Base-by-base conservation (phyloP, 129 eudicot species). In the Ambrosia artemisiifolia region DNA sequence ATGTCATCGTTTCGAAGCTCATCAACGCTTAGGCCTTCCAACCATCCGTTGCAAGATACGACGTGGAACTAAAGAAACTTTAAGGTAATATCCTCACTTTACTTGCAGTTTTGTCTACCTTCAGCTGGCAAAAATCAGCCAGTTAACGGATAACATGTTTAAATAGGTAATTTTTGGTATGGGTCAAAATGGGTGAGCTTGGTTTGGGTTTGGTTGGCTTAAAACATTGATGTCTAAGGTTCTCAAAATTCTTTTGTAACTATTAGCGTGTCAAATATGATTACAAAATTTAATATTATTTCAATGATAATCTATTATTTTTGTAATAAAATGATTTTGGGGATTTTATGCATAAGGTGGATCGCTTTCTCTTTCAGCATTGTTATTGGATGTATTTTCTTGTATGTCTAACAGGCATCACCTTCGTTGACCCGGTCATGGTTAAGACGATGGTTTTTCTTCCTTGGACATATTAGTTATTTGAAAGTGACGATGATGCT, bases 1-100 rank as follows among this genome's bases (percentile, higher is more conserved):
- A 42, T 95, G 99, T 75, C 99, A 95, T 76, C 88, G 99, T 28
- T 95, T 76, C 66, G 99, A 95, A 83, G 99, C 99, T 74, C 99
- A 95, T 79, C 99, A 95, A 74, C 86, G 80, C 44, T 81, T 95
- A 64, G 99, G 97, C 33, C 90, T 95, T 32, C 95, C 97, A 54
- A 90, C 99, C 56, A 95, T 95, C 65, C 94, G 99, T 43, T 95
- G 99, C 83, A 95, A 95, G 82, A 74, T 95, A 75, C 96, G 99
- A 1, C 85, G 94, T 7, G 99, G 97, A 68, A 95, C 99, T 51
- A 95, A 90, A 83, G 99, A 91, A 80, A 95, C 99, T 32, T 73
- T 95, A 74, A 91, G 99, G 99, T 95, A 76, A 42, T 18, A 47
- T 56, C 17, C n/a, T 11, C 14, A 4, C 11, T 38, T 32, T 35